Percentiles rank a stretch among this genome's conserved stretches.
These are phyloP conservation scores for Rhamnella rubrinervis DNA, from an alignment of 331 rosid genomes.

Conservation along the genomic window DNA sequence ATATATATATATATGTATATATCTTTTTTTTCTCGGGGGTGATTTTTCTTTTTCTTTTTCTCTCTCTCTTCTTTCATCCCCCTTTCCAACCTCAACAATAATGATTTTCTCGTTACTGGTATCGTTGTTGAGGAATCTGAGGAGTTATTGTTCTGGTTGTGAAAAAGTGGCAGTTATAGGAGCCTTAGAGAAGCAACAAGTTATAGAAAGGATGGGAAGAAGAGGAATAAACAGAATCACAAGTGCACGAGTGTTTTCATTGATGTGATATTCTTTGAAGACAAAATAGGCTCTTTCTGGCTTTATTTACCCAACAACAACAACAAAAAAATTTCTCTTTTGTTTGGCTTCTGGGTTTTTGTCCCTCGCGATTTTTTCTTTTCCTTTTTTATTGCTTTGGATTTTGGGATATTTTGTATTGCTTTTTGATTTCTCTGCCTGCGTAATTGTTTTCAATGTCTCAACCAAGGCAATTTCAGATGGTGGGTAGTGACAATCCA, in stretches of 20 bases:
- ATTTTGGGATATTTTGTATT: conserved; percentile 8
- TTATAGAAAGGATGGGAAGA: not conserved
- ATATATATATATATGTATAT: conserved; percentile 23
- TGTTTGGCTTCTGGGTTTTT: conserved; percentile 28
- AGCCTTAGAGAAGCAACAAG: conserved; percentile 11
- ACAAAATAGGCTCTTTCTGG: conserved; percentile 25
- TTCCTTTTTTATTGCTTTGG: conserved; percentile 7
- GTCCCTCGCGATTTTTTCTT: not conserved
- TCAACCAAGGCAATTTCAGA: conserved; percentile 72
- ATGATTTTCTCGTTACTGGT: conserved; percentile 64
- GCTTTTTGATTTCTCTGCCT: conserved; percentile 2
- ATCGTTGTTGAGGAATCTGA: conserved; percentile 71
- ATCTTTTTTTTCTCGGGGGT: conserved; percentile 32
- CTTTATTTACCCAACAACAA: conserved; percentile 11
- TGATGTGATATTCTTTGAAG: conserved; percentile 41
- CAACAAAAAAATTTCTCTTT: not conserved
- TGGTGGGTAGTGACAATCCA: conserved; percentile 47
- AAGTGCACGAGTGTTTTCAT: conserved; percentile 63
- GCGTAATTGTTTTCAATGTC: conserved; percentile 43
- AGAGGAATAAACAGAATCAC: conserved; percentile 30
- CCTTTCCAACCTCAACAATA: conserved; percentile 40
- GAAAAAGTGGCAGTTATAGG: conserved; percentile 48
- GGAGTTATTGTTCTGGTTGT: conserved; percentile 43
- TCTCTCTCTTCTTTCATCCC: conserved; percentile 8
- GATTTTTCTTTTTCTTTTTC: conserved; percentile 5